A percentile compares a stretch with the other conserved stretches of the same genome.
phyloP scores from a whole-genome alignment of 768 basidiomycete species.

The Suillus weaverae region DNA sequence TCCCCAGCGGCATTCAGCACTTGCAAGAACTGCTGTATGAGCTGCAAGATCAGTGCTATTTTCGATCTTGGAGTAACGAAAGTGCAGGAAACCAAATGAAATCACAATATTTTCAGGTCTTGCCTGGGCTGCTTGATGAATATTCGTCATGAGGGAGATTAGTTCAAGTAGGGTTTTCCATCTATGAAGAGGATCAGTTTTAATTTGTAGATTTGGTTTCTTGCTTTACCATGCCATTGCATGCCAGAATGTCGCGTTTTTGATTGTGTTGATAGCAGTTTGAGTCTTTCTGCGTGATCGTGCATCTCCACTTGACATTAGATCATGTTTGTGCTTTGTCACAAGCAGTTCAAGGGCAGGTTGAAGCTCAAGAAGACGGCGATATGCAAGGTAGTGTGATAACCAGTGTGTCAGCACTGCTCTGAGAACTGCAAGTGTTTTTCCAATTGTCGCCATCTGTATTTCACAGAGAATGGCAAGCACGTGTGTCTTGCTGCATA shows the following conservation, averaged over 20 bases:
- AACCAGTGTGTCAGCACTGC: slow-evolving; percentile 39
- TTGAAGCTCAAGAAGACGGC: slow-evolving; percentile 28
- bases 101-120: slow-evolving; percentile 33
- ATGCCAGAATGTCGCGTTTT: no score
- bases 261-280: slow-evolving; percentile 30
- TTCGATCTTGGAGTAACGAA: slow-evolving; percentile 18
- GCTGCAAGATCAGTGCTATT: slow-evolving; percentile 4
- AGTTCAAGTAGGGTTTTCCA: slow-evolving; percentile 31
- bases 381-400: slow-evolving; percentile 35
- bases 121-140: slow-evolving; percentile 30
- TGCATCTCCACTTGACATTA: slow-evolving; percentile 25
- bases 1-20: slow-evolving; percentile 31
- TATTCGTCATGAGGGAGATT: slow-evolving; percentile 33
- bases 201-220: slow-evolving; percentile 32
- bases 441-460: no score
- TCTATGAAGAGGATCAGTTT: slow-evolving; percentile 20
- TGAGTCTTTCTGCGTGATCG: slow-evolving; percentile 26
- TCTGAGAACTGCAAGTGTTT: slow-evolving; percentile 19
- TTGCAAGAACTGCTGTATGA: slow-evolving; percentile 25
- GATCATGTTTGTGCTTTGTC: slow-evolving; percentile 9
- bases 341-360: slow-evolving; percentile 20
- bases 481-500: no score
- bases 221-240: slow-evolving; percentile 12
- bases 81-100: slow-evolving; percentile 25
- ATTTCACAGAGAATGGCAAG: no score